A percentile compares a stretch with the other conserved stretches of the same genome.
Evolutionary conservation across 2,329 filamentous ascomycete genomes (phyloP).

Genomic region (Arthrobotrys pseudoclavata): DNA sequence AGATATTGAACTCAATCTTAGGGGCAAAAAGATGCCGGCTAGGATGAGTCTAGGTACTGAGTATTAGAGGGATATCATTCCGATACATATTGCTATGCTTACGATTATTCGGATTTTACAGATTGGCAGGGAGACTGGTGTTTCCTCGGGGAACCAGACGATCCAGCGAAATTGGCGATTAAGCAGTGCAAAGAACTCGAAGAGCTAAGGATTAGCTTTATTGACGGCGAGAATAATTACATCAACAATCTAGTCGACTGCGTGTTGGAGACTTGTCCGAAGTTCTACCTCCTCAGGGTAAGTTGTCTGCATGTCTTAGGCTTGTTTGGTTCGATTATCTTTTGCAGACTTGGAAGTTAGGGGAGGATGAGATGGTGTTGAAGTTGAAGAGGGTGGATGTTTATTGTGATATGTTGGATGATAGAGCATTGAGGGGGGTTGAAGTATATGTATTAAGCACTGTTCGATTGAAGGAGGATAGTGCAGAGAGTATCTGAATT

Average conservation of each 20-base stretch:
- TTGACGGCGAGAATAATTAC: not conserved
- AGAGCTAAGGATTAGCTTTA: conserved; percentile 6
- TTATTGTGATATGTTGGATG: conserved; percentile 8
- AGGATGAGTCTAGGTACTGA: not conserved
- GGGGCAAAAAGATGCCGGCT: not conserved
- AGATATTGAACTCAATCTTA: conserved; percentile 1
- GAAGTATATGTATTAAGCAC: not conserved
- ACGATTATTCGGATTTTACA: not conserved
- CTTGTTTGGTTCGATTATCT: conserved; percentile 8
- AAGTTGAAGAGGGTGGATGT: conserved; percentile 2
- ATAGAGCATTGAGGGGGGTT: conserved; percentile 1
- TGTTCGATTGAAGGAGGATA: too few relatives aligned
- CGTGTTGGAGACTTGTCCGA: conserved; percentile 1
- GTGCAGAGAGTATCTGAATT: too few relatives aligned
- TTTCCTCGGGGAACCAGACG: not conserved
- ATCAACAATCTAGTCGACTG: not conserved
- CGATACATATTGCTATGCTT: not conserved
- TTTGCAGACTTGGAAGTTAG: conserved; percentile 7
- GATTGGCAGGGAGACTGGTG: not conserved
- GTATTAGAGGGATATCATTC: not conserved
- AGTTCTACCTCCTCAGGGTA: not conserved
- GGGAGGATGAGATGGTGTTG: not conserved
- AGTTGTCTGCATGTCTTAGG: not conserved
- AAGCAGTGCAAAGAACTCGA: not conserved
- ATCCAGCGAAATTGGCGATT: not conserved